A percentile compares a stretch with the other conserved stretches of the same genome.
Evolutionary conservation across 768 basidiomycete species (phyloP).

Genomic region (Cantharellus anzutake): DNA sequence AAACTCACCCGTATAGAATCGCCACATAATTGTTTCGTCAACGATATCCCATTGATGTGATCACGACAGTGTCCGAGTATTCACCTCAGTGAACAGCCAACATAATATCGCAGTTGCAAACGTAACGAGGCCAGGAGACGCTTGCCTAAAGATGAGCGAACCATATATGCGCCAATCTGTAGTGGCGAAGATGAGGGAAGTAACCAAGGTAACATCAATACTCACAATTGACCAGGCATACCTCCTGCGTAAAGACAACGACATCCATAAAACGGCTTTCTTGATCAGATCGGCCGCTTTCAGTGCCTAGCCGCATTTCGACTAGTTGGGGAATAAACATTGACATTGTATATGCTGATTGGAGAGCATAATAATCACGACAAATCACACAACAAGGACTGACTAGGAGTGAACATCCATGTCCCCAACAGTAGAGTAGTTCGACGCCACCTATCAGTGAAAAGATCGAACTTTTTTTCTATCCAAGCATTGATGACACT

Average conservation of each 20-base stretch:
- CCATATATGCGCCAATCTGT: conserved; percentile 71
- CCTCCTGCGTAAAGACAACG: conserved; percentile 75
- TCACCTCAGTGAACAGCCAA: conserved; percentile 41
- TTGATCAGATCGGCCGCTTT: conserved; percentile 17
- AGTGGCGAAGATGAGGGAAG: background rate
- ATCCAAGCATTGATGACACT: conserved; percentile 49
- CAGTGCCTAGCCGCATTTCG: conserved; percentile 29
- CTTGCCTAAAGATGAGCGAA: conserved; percentile 48
- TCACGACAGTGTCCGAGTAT: conserved; percentile 37
- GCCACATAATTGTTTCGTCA: conserved; percentile 75
- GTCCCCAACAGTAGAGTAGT: conserved; percentile 51
- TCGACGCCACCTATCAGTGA: conserved; percentile 53
- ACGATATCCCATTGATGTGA: conserved; percentile 54
- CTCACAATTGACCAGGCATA: conserved; percentile 65
- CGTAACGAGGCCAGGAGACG: conserved; percentile 62
- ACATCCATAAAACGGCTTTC: conserved; percentile 60
- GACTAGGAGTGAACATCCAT: conserved; percentile 65
- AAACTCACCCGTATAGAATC: conserved; percentile 50
- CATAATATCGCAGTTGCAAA: conserved; percentile 61
- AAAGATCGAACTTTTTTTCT: conserved; percentile 44
- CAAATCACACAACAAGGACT: conserved; percentile 11
- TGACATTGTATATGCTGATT: conserved; percentile 70
- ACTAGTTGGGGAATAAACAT: conserved; percentile 77
- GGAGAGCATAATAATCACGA: background rate
- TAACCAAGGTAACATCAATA: conserved; percentile 4